These are phyloP conservation scores for Penicillium sp. DNA, from an alignment of 2,329 filamentous ascomycete genomes.

Conservation along the genomic window DNA sequence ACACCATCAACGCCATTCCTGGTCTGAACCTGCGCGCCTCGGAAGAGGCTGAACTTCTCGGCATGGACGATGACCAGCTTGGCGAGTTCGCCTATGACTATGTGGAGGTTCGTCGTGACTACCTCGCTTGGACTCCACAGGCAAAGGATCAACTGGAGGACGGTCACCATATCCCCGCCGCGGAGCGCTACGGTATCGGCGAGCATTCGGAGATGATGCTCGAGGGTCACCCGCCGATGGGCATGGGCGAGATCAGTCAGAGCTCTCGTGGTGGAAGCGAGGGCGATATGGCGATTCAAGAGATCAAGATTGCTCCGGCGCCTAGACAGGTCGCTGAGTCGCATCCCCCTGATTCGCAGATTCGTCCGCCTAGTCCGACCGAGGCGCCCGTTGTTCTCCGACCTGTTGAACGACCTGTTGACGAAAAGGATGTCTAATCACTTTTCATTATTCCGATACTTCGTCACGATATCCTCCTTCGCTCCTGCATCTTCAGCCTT, in stretches of 20 bases:
- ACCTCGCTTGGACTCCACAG: slow-evolving; percentile 55
- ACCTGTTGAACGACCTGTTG: slow-evolving; percentile 12
- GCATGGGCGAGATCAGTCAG: slow-evolving; percentile 32
- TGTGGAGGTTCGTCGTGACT: slow-evolving; percentile 56
- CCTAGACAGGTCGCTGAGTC: slow-evolving; percentile 37
- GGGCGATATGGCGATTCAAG: slow-evolving; percentile 34
- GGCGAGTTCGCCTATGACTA: slow-evolving; percentile 59
- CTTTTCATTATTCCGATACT: too few relatives aligned
- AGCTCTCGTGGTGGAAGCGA: slow-evolving; percentile 37
- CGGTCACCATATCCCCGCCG: slow-evolving; percentile 60
- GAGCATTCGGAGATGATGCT: slow-evolving; percentile 64
- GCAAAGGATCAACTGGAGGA: slow-evolving; percentile 48
- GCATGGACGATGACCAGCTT: slow-evolving; percentile 59
- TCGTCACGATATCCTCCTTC: slow-evolving; percentile 15
- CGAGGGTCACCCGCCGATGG: slow-evolving; percentile 29
- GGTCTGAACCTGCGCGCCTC: slow-evolving; percentile 70
- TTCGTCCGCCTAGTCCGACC: slow-evolving; percentile 5
- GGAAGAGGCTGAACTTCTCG: slow-evolving; percentile 70
- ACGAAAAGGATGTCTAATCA: slow-evolving; percentile 26
- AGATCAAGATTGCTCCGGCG: slow-evolving; percentile 34
- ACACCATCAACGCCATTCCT: slow-evolving; percentile 71
- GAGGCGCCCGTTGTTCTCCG: slow-evolving; percentile 18
- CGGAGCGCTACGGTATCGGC: slow-evolving; percentile 63
- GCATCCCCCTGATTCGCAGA: slow-evolving; percentile 19
- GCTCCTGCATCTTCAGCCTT: slow-evolving; percentile 5